Evolutionary conservation across 257 asterid genomes (phyloP), one percentile per base, ranked within the genome.

Genomic region (Jasminum sambac): DNA sequence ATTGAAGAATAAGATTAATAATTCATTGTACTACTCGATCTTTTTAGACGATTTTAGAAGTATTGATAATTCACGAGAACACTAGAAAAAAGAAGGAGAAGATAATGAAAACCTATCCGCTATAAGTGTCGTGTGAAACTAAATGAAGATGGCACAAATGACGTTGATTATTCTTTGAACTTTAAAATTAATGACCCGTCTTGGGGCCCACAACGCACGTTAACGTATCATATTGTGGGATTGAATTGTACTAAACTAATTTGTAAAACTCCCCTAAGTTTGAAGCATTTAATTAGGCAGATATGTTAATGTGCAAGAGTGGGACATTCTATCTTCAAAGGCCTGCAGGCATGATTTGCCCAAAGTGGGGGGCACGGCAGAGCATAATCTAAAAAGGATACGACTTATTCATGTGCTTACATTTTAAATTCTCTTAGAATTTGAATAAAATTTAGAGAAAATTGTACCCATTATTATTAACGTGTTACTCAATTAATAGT

Each of bases 291-390:
- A 37, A 62, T 75, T 59, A 69, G 46, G 43, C 19, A 21, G 43
- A 41, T 38, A 66, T 41, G 21, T 52, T 63, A 72, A 64, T 70
- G 76, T 42, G 52, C 8, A 42, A 26, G 71, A 74, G 76, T 38
- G 72, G 76, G 76, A 72, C 79, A 84, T 68, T n/a, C n/a, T 71
- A 80, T 74, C 76, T 69, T 44, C 25, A 23, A 66, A 19, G 19
- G 36, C 52, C 70, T 58, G 68, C 66, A 70, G 63, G 16, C 16
- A 59, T 66, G 83, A 68, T 50, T 73, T 69, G 75, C 78, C 83
- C 61, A 64, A 76, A 66, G 58, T 30, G 69, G 78, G 67, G 65
- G 58, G n/a, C n/a, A 26, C 74, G 77, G 73, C 44, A 57, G 48
- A 62, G 65, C 26, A 50, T 8, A 50, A 19, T 50, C 60, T n/a